A percentile compares a stretch with the other conserved stretches of the same genome.
phyloP scores from a whole-genome alignment of 441 rosid genomes.

The Gossypium davidsonii region DNA sequence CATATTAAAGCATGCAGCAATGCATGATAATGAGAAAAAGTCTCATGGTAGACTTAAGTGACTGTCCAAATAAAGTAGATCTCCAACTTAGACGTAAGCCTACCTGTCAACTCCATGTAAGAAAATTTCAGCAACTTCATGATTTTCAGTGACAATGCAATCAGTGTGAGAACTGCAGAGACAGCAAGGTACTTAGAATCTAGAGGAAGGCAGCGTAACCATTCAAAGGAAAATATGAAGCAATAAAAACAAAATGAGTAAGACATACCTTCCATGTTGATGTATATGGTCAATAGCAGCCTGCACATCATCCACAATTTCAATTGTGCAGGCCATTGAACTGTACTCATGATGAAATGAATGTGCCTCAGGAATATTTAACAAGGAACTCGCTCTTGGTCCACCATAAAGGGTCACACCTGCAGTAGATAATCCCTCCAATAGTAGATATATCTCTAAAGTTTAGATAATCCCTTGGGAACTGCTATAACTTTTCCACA shows the following conservation, averaged over 20 bases:
- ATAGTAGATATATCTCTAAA: not conserved
- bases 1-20: not conserved
- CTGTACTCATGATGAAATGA: slow-evolving; percentile 63
- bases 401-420: slow-evolving; percentile 64
- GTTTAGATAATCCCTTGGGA: slow-evolving; percentile 5
- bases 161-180: slow-evolving; percentile 44
- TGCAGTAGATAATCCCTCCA: slow-evolving; percentile 5
- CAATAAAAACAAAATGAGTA: not conserved
- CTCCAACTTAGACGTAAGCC: slow-evolving; percentile 3
- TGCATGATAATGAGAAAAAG: not conserved
- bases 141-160: slow-evolving; percentile 35
- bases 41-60: not conserved
- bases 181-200: not conserved
- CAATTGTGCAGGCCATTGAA: slow-evolving; percentile 58
- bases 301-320: slow-evolving; percentile 59
- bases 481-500: not conserved
- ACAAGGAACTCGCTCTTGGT: slow-evolving; percentile 46
- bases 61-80: not conserved
- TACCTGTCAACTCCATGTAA: slow-evolving; percentile 39
- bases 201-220: not conserved
- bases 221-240: not conserved
- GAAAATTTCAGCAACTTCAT: slow-evolving; percentile 27
- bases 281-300: slow-evolving; percentile 67
- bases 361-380: slow-evolving; percentile 39
- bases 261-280: slow-evolving; percentile 56